Evolutionary conservation across 148 eudicot species (phyloP).

Genomic region (Linanthus parryae): DNA sequence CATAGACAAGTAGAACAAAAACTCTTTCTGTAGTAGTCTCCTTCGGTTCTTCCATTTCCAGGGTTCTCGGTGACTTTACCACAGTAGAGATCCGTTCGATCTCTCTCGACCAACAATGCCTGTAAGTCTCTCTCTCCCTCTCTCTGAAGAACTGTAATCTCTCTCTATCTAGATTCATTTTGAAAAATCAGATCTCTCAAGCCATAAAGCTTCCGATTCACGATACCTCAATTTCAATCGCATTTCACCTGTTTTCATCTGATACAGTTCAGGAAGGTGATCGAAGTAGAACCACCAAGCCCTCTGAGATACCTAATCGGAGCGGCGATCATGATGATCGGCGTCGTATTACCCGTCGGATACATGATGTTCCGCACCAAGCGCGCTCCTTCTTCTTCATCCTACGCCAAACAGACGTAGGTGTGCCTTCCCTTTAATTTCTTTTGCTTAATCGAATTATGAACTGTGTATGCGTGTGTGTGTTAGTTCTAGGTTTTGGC

Average conservation of each 20-base stretch:
- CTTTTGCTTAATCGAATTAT: neutral
- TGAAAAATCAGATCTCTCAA: neutral
- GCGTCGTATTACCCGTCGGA: conserved; percentile 78
- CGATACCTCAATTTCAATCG: neutral
- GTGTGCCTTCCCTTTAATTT: conserved; percentile 33
- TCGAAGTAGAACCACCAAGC: conserved; percentile 72
- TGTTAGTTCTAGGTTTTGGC: too few species aligned
- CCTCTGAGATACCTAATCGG: conserved; percentile 70
- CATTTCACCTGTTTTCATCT: neutral
- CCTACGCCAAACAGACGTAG: conserved; percentile 97
- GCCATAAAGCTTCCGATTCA: neutral
- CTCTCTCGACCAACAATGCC: conserved; percentile 29
- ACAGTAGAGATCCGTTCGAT: too few species aligned
- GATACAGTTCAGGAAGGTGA: conserved; percentile 32
- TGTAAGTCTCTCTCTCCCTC: conserved; percentile 35
- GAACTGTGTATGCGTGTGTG: neutral
- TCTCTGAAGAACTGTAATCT: too few species aligned
- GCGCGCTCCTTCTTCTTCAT: conserved; percentile 67
- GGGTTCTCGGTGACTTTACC: too few species aligned
- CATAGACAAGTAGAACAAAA: too few species aligned
- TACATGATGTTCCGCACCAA: conserved; percentile 90
- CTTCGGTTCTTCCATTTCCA: too few species aligned
- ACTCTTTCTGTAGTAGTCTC: too few species aligned
- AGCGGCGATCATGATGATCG: conserved; percentile 83
- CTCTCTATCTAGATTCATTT: conserved; percentile 3